Percentiles rank a stretch among this genome's conserved stretches.
Conservation (phyloP, 257 asterid species). For the Solanum lycopersicoides region DNA sequence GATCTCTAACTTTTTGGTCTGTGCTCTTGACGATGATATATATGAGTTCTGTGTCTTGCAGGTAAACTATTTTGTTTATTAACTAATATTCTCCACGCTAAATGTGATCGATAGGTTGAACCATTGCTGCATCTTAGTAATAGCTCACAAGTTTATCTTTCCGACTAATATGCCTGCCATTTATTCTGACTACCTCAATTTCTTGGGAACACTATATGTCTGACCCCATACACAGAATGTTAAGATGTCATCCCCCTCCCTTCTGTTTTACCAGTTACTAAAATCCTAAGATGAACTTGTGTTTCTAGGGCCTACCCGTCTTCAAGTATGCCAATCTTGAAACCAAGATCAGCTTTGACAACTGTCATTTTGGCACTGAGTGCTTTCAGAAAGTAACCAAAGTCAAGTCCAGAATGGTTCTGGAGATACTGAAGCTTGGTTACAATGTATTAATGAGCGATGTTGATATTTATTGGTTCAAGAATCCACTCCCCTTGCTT, state of each 20-base stretch:
- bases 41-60: slow-evolving; percentile 70
- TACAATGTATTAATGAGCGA: slow-evolving; percentile 41
- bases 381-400: slow-evolving; percentile 91
- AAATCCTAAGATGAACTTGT: neutral
- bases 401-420: slow-evolving; percentile 82
- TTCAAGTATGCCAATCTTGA: slow-evolving; percentile 51
- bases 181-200: neutral
- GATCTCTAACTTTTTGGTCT: slow-evolving; percentile 56
- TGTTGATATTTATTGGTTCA: slow-evolving; percentile 45
- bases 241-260: neutral
- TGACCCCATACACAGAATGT: neutral
- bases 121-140: neutral
- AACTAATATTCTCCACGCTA: neutral
- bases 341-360: slow-evolving; percentile 66
- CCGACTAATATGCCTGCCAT: neutral
- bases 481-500: slow-evolving; percentile 64
- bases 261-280: neutral
- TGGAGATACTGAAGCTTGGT: slow-evolving; percentile 77
- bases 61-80: slow-evolving; percentile 29
- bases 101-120: neutral
- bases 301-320: slow-evolving; percentile 77
- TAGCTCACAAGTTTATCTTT: neutral
- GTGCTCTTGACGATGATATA: slow-evolving; percentile 70
- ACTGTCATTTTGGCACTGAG: slow-evolving; percentile 92
- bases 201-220: neutral